Conservation (phyloP, 108 stramenopile species). For the Cyclotella sp. region DNA sequence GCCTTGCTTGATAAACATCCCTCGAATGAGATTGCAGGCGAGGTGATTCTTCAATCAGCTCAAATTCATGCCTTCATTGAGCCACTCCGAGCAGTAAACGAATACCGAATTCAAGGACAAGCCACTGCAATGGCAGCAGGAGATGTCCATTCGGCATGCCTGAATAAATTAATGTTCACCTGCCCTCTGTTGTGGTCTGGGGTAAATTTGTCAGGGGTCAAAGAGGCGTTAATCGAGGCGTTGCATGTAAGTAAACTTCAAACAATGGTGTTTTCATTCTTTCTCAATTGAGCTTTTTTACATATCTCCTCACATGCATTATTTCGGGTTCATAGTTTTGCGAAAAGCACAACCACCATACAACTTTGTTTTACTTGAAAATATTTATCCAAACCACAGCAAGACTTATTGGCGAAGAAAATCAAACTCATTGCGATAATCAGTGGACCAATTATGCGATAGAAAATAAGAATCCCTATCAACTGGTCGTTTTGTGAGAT, state of each 20-base stretch:
- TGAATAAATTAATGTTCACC: neutral
- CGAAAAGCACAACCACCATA: neutral
- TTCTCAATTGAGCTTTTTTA: neutral
- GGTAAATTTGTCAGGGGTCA: too few species aligned
- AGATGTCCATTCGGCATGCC: conserved; percentile 5
- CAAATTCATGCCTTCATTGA: neutral
- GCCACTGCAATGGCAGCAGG: conserved; percentile 9
- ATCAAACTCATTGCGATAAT: neutral
- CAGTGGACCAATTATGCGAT: neutral
- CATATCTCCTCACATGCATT: too few species aligned
- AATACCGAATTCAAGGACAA: neutral
- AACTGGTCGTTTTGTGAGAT: neutral
- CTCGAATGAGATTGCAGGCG: neutral
- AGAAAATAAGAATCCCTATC: neutral
- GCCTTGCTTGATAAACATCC: neutral
- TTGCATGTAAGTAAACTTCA: too few species aligned
- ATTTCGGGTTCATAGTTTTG: neutral
- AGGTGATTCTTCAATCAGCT: neutral
- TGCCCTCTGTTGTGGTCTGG: neutral
- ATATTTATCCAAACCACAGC: neutral
- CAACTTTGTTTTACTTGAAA: neutral
- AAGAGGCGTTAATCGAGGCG: too few species aligned
- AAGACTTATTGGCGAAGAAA: neutral
- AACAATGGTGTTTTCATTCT: too few species aligned
- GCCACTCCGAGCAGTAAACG: conserved; percentile 9